A percentile compares a stretch with the other conserved stretches of the same genome.
phyloP scores from a whole-genome alignment of 345 rosid genomes.

The Hypericum androsaemum region DNA sequence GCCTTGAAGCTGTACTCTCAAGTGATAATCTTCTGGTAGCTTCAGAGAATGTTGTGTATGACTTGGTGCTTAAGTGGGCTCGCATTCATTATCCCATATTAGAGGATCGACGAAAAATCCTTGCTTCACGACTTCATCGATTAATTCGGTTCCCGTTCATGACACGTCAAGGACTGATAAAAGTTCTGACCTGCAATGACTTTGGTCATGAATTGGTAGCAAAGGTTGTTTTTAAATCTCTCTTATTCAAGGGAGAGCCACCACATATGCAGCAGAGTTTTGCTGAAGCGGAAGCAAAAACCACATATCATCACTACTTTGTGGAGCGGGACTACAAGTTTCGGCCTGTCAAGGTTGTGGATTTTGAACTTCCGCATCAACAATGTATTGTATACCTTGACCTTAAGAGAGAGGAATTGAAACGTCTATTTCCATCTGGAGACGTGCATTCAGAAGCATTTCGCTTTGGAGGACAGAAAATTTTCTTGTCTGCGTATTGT shows the following conservation, averaged over 20 bases:
- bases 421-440: constrained; percentile 40
- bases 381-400: constrained; percentile 75
- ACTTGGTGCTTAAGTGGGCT: constrained; percentile 65
- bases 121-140: constrained; percentile 44
- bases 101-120: constrained; percentile 52
- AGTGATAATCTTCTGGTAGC: constrained; percentile 54
- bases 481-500: constrained; percentile 57
- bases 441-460: constrained; percentile 52
- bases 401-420: constrained; percentile 58
- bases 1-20: constrained; percentile 60
- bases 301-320: constrained; percentile 31
- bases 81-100: constrained; percentile 46
- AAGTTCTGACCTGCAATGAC: no score
- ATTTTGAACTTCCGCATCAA: constrained; percentile 53
- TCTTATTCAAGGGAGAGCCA: constrained; percentile 67
- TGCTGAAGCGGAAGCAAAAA: constrained; percentile 33
- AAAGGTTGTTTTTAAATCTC: constrained; percentile 59
- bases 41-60: constrained; percentile 70
- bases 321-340: constrained; percentile 63
- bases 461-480: no score
- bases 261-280: constrained; percentile 36
- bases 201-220: constrained; percentile 44
- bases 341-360: constrained; percentile 66
- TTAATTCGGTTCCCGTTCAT: constrained; percentile 70
- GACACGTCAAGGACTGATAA: no score